Base-by-base conservation (phyloP, 2,329 filamentous ascomycete genomes). In the Drechslera avenae region DNA sequence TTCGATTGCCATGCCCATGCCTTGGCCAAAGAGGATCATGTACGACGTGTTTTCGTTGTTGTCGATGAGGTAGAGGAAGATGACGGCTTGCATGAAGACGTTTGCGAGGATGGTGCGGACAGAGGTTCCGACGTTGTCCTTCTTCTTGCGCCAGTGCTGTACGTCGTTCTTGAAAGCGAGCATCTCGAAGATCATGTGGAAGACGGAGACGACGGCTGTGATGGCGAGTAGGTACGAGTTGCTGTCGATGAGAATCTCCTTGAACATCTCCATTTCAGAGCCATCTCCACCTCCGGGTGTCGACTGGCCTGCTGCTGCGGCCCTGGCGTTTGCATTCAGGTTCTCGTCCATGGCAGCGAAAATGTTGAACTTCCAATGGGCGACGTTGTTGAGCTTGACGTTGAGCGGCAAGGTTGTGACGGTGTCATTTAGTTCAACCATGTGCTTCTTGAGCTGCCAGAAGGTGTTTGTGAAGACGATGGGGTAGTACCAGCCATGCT, bases 71-170 rank as follows among this genome's bases (percentile, higher is more conserved):
- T 99, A 99, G 37, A 99, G 82, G 83, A 99, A 95, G 75, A 99
- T 97, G 68, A 97, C 83, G 5, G 83, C 75, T 75, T 99, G 94
- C 94, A 99, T 99, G 74, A 97, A 92, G 56, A 97, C 92, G 68
- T 97, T 99, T 72, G 90, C 91, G 50, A 99, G 80, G 68, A 99
- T 99, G 26, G 93, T 95, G 50, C 94, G 91, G 53, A 99, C 89
- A 1, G 92, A 97, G 37, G 96, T 96, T 57, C 94, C 94, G 21
- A 99, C 89, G 52, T 96, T 94, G 78, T 97, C 95, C 81, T 99
- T 99, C 87, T 99, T 99, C 81, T 97, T 97, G 71, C 92, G 90
- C 85, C 94, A 99, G 76, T 99, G 94, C 40, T 91, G 81, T 72
- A 99, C 96, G 72, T 99, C 94, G 71, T 89, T 96, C 68, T 96